phyloP scores from a whole-genome alignment of 345 rosid species.

The Salix brachista region DNA sequence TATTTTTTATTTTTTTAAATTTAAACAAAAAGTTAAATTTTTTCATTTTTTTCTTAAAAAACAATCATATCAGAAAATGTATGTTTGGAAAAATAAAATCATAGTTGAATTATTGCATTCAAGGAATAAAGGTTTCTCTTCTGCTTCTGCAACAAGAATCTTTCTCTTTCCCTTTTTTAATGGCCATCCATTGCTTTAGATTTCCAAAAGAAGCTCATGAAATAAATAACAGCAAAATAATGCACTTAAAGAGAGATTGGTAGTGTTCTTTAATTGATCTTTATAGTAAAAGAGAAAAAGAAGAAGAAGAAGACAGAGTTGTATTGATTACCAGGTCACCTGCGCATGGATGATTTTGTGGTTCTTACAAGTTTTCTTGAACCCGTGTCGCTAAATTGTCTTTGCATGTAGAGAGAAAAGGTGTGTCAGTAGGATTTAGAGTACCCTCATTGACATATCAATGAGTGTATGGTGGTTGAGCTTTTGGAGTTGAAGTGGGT shows the following conservation, averaged over 20 bases:
- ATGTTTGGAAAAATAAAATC: background rate
- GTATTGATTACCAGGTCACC: conserved; percentile 28
- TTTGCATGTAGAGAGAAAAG: conserved; percentile 13
- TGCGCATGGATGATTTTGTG: conserved; percentile 1
- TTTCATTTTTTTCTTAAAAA: too few species aligned
- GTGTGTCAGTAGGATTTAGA: conserved; percentile 19
- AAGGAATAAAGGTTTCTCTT: conserved; percentile 34
- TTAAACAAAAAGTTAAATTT: too few species aligned
- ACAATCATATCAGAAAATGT: background rate
- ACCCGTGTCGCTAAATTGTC: conserved; percentile 37
- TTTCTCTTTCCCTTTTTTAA: conserved; percentile 8
- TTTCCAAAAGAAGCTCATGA: conserved; percentile 9
- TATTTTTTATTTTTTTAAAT: too few species aligned
- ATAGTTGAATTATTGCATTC: background rate
- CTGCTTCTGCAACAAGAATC: conserved; percentile 21
- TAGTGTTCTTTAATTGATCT: background rate
- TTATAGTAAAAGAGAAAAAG: background rate
- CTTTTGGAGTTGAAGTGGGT: conserved; percentile 3
- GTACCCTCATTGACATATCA: conserved; percentile 8
- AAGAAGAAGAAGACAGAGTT: background rate
- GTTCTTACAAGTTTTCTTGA: conserved; percentile 11
- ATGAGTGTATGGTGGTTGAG: conserved; percentile 12
- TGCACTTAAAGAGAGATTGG: background rate
- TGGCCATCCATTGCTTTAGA: conserved; percentile 8
- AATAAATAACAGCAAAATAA: background rate